Evolutionary conservation across 2,329 filamentous ascomycete species (phyloP).

Genomic region (Hypoxylon sp.): DNA sequence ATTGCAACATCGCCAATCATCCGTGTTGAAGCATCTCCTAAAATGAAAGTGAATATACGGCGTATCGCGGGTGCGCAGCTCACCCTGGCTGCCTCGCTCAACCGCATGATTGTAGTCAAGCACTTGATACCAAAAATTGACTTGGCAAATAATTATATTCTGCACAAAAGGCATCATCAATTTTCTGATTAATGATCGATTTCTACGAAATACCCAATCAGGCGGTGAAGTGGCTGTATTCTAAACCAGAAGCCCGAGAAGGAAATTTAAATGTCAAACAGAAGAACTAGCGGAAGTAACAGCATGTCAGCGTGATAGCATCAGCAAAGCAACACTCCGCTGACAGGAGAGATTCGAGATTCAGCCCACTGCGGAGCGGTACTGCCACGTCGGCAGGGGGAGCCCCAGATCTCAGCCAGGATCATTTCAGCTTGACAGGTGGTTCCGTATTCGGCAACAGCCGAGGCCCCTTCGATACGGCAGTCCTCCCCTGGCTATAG

Average conservation of each 20-base stretch:
- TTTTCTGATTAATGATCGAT: neutral
- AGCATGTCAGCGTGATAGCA: neutral
- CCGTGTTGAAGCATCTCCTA: neutral
- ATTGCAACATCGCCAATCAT: neutral
- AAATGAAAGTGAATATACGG: neutral
- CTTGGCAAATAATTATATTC: neutral
- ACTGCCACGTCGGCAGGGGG: constrained; percentile 19
- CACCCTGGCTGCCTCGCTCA: neutral
- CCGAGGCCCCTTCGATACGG: neutral
- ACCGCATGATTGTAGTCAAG: neutral
- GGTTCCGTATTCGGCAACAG: constrained; percentile 3
- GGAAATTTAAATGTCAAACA: neutral
- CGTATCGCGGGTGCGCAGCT: neutral
- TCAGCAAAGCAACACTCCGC: neutral
- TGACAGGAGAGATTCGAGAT: neutral
- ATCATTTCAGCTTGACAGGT: constrained; percentile 8
- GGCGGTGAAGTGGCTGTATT: neutral
- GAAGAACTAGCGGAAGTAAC: neutral
- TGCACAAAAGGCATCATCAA: neutral
- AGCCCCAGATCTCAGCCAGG: constrained; percentile 3
- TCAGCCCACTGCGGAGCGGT: constrained; percentile 12
- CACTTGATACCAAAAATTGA: neutral
- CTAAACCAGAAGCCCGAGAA: neutral
- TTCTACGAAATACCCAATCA: neutral
- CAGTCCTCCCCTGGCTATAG: neutral